Evolutionary conservation across 441 rosid species (phyloP), one percentile per base, ranked within the genome.

Genomic region (Capsella rubella): DNA sequence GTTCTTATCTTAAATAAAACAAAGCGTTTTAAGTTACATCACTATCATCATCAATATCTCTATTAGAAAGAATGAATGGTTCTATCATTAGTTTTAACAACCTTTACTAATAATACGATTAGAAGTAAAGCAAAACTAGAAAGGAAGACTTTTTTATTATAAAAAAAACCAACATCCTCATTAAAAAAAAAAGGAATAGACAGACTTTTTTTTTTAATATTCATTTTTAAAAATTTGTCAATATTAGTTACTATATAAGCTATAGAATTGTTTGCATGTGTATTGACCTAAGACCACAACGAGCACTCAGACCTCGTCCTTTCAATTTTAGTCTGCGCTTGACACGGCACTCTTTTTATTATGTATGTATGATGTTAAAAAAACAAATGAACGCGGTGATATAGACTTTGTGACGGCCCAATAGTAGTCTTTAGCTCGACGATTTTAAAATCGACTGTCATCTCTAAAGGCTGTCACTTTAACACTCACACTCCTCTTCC

Each of bases 321-420:
- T 56, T 76, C 75, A 55, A 70, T 31, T 21, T 39, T 14, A 29
- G 80, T 64, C 80, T 76, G 75, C 80, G 75, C 60, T 69, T 70
- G 66, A 76, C 79, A 76, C 71, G 79, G 79, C 75, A 55, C 71
- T 49, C 37, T 6, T 6, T 5, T 34, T 34, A 34, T 34, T 32
- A 1, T 34, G 6, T 34, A 1, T 46, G 53, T 15, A 21, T 27
- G 5, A 16, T 16, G 43, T 37, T 8, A 34, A 34, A 16, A 6
- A 6, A 11, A 21, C 50, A 54, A 28, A 32, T 5, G 59, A 75
- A 70, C 75, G 43, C 79, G 75, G 76, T 76, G 34, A 70, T 18
- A 32, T 31, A 49, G 10, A 40, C 21, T 0, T 9, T 31, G 75
- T 76, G 67, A 76, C 75, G 10, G 76, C 7, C 75, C 71, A 70